Percentiles rank a stretch among this genome's conserved stretches.
Conservation (phyloP, 2,329 filamentous ascomycete species). For the Aspergillus cejpii region DNA sequence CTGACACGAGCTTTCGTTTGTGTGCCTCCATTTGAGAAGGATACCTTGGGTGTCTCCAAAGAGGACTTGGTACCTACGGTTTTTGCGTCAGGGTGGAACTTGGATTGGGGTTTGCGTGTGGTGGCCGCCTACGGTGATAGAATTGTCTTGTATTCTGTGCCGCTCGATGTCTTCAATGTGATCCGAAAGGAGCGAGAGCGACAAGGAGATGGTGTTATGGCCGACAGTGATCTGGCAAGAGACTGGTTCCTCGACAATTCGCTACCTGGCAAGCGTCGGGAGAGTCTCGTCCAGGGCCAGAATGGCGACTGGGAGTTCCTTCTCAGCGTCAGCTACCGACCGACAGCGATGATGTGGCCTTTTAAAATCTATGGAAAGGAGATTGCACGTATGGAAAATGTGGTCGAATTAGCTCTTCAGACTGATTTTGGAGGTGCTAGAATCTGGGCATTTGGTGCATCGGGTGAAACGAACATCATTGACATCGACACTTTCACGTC, state of each 20-base stretch:
- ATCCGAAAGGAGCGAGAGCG: constrained; percentile 30
- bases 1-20: constrained; percentile 56
- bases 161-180: constrained; percentile 49
- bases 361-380: constrained; percentile 46
- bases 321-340: constrained; percentile 32
- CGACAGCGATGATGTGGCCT: constrained; percentile 42
- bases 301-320: constrained; percentile 39
- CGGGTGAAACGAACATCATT: constrained; percentile 44
- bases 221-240: constrained; percentile 28
- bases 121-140: constrained; percentile 49
- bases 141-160: constrained; percentile 56
- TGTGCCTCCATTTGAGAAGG: constrained; percentile 32
- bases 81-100: constrained; percentile 53
- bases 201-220: constrained; percentile 30
- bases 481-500: constrained; percentile 37
- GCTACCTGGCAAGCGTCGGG: constrained; percentile 21
- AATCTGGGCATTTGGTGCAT: constrained; percentile 48
- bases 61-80: constrained; percentile 41
- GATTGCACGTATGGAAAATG: constrained; percentile 41
- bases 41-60: constrained; percentile 7
- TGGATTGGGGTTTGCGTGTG: constrained; percentile 53
- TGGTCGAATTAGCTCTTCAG: constrained; percentile 49
- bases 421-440: constrained; percentile 38
- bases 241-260: constrained; percentile 31
- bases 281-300: constrained; percentile 30